Conservation (phyloP, 2,329 filamentous ascomycete species). For the Neonectria hederae region DNA sequence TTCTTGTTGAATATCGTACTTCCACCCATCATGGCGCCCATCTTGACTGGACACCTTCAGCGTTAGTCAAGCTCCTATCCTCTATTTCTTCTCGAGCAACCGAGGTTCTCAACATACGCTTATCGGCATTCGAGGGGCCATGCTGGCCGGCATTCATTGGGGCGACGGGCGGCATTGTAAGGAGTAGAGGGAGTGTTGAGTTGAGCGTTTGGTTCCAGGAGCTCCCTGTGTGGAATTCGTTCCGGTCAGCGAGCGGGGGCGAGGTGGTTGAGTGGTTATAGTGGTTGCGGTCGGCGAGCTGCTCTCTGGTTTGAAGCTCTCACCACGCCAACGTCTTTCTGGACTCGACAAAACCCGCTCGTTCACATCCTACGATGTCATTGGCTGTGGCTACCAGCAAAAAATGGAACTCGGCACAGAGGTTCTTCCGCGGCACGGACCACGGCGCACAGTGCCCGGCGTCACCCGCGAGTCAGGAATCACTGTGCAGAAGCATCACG, state of each 20-base stretch:
- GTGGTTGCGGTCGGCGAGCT: slow-evolving; percentile 3
- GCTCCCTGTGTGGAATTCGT: neutral
- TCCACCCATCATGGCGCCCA: slow-evolving; percentile 98
- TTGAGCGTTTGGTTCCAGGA: neutral
- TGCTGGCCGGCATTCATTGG: slow-evolving; percentile 52
- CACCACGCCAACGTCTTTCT: slow-evolving; percentile 14
- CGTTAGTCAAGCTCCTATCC: slow-evolving; percentile 31
- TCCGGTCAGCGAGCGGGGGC: neutral
- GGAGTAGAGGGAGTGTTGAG: neutral
- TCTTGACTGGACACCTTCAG: slow-evolving; percentile 65
- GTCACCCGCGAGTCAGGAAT: slow-evolving; percentile 12
- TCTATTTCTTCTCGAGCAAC: slow-evolving; percentile 2
- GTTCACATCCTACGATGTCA: slow-evolving; percentile 28
- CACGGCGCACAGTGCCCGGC: slow-evolving; percentile 41
- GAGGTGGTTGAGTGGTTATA: neutral
- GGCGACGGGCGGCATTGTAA: slow-evolving; percentile 54
- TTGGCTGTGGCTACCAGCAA: slow-evolving; percentile 35
- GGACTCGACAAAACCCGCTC: slow-evolving; percentile 3
- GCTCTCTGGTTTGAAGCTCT: slow-evolving; percentile 21
- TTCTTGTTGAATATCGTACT: slow-evolving; percentile 71
- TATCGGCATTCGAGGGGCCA: slow-evolving; percentile 64
- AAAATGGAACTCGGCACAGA: slow-evolving; percentile 39
- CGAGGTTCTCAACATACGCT: slow-evolving; percentile 51
- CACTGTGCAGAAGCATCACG: slow-evolving; percentile 49
- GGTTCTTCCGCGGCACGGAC: slow-evolving; percentile 37